These are phyloP conservation scores for Capronia coronata DNA, from an alignment of 2,329 filamentous ascomycete genomes.

Conservation along the genomic window DNA sequence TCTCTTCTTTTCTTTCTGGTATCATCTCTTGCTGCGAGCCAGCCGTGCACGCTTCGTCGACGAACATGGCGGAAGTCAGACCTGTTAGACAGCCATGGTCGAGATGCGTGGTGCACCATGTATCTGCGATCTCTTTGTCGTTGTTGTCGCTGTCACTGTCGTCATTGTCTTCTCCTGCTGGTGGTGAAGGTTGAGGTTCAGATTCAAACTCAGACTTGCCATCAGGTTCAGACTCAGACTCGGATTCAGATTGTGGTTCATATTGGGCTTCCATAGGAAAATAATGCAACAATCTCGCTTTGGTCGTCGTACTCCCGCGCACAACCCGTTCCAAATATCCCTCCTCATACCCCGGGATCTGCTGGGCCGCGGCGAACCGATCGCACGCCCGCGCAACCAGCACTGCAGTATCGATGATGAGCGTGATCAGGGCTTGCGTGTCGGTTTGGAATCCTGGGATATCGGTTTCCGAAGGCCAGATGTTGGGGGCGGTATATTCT, in stretches of 20 bases:
- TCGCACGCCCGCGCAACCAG: slow-evolving; percentile 89
- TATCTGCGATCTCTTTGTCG: slow-evolving; percentile 54
- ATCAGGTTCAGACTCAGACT: no score
- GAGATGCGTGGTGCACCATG: slow-evolving; percentile 76
- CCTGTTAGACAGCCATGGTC: slow-evolving; percentile 94
- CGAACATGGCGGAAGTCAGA: slow-evolving; percentile 90
- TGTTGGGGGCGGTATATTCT: slow-evolving; percentile 82
- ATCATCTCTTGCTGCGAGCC: slow-evolving; percentile 25
- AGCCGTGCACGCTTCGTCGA: no score
- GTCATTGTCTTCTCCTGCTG: slow-evolving; percentile 1
- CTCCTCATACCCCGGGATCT: slow-evolving; percentile 67
- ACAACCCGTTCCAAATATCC: slow-evolving; percentile 86
- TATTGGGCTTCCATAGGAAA: slow-evolving; percentile 51
- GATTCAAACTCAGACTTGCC: no score
- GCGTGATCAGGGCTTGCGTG: slow-evolving; percentile 66
- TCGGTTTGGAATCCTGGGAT: slow-evolving; percentile 69
- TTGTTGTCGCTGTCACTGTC: not conserved
- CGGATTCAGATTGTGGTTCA: not conserved
- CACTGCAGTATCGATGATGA: slow-evolving; percentile 85
- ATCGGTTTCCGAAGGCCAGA: slow-evolving; percentile 63
- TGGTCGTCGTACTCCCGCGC: slow-evolving; percentile 75
- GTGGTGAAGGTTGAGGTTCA: no score
- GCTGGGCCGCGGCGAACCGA: slow-evolving; percentile 63
- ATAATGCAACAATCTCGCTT: slow-evolving; percentile 88
- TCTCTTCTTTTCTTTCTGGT: not conserved